Base-by-base conservation (phyloP, 345 rosid species). In the Murraya koenigii region DNA sequence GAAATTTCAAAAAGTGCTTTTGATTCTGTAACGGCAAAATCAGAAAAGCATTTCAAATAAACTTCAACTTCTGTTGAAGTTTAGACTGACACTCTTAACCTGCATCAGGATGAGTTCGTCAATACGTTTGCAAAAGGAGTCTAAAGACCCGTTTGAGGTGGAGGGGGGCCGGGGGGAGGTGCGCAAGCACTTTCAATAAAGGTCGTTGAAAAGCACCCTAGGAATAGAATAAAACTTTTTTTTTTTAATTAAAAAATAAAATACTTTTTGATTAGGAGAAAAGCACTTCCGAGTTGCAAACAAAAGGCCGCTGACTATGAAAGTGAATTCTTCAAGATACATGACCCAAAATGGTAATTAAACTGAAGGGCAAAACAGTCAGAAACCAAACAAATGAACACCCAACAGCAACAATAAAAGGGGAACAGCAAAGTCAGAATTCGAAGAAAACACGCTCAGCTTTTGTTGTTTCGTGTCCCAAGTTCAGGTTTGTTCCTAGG, bases 401-500 rank as follows among this genome's bases (percentile, higher is more conserved):
- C 23, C 76, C 56, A 52, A 52, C 22, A 13, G 3, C 28, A 33
- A 58, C 9, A 25, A 65, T 23, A 58, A 65, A 68, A 65, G 54
- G 72, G 15, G 55, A 65, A 69, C 49, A 22, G 30, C 63, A 41
- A 72, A 49, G 69, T 78, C 80, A 72, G 79, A 80, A 66, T 58
- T 58, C 26, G 61, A 44, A 75, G 68, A 70, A 52, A 23, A 60
- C 76, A 11, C 58, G 3, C 70, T 60, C 75, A 68, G 75, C 79
- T 81, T 80, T 83, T 79, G 68, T 64, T 68, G 73, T 78, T 84
- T 76, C 56, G 56, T 52, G 20, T 52, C 66, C 61, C 65, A 32
- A 75, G 39, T 60, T 66, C 78, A 78, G 76, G 86, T 78, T 77
- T 30, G 80, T 77, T 83, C 78, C 55, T 62, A n/a, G n/a, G n/a